Conservation (phyloP, 2,329 filamentous ascomycete species). For the Microcyclosporella mali region DNA sequence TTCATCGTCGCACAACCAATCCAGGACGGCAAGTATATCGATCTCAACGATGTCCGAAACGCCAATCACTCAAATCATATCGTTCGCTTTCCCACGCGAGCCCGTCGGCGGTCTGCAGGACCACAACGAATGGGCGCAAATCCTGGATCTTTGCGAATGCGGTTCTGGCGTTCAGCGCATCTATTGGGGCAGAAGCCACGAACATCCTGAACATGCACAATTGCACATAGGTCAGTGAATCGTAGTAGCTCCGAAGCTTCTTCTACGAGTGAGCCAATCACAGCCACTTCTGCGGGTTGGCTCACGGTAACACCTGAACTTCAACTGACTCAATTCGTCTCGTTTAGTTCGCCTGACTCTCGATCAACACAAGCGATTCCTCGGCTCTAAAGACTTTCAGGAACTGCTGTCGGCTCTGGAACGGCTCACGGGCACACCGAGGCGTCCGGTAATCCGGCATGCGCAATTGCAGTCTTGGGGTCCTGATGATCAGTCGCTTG, state of each 20-base stretch:
- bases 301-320: background rate
- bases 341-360: conserved; percentile 5
- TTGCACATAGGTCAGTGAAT: conserved; percentile 11
- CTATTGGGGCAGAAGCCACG: conserved; percentile 11
- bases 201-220: conserved; percentile 9
- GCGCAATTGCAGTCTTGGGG: conserved; percentile 8
- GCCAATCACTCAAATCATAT: conserved; percentile 11
- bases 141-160: conserved; percentile 3
- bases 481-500: conserved; percentile 8
- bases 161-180: conserved; percentile 3
- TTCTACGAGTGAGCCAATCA: too few species aligned
- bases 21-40: too few species aligned
- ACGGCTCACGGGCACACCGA: background rate
- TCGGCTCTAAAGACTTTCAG: conserved; percentile 4
- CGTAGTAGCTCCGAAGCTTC: too few species aligned
- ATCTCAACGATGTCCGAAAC: too few species aligned
- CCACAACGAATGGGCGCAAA: conserved; percentile 4
- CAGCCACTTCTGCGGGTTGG: too few species aligned
- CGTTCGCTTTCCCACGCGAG: conserved; percentile 5
- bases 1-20: too few species aligned
- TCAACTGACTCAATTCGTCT: background rate
- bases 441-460: conserved; percentile 4
- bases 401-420: conserved; percentile 3
- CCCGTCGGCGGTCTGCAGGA: conserved; percentile 4
- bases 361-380: conserved; percentile 8